Evolutionary conservation across 208 protist genomes (phyloP), one percentile per base, ranked within the genome.

Genomic region (Blastocrithidia nonstop): DNA sequence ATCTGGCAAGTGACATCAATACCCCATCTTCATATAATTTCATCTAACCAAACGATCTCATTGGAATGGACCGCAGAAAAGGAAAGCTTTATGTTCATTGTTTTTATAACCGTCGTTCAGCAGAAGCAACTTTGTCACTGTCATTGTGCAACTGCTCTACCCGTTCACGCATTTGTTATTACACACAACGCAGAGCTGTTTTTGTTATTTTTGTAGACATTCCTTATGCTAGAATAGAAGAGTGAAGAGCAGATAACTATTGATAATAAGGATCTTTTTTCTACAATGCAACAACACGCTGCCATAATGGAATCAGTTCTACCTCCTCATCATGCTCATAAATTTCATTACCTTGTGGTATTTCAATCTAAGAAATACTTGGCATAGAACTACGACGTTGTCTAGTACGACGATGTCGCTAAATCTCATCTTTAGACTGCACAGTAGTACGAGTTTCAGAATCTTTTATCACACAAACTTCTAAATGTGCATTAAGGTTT

Each of bases 191-290:
- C 29, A 35, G 29, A n/a, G 15, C 29, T 44, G 68, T 66, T 17
- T 44, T 23, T 8, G 48, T 37, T 23, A 45, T 56, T 49, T 72
- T 60, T 37, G 28, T 51, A n/a, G 40, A 43, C 25, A 53, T 53
- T 24, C 59, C 56, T 54, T 70, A 57, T 13, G 31, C 49, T 24
- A 61, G 40, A 21, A 75, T 49, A 21, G 51, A 27, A 35, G 54
- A 50, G 41, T 54, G 55, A 26, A 66, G 46, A 29, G 59, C 50
- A 35, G 13, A n/a, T 40, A 76, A 63, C 63, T 74, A 65, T 35
- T 67, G 54, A 50, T 66, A 79, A 47, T 73, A 71, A 9, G 57
- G 35, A 45, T 71, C 63, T 45, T 37, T 61, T 35, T 15, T 25
- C 38, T 46, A 25, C 35, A 50, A 35, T n/a, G 39, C 25, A 13